phyloP scores from a whole-genome alignment of 2,329 filamentous ascomycete species.

The Corynespora cassiicola region DNA sequence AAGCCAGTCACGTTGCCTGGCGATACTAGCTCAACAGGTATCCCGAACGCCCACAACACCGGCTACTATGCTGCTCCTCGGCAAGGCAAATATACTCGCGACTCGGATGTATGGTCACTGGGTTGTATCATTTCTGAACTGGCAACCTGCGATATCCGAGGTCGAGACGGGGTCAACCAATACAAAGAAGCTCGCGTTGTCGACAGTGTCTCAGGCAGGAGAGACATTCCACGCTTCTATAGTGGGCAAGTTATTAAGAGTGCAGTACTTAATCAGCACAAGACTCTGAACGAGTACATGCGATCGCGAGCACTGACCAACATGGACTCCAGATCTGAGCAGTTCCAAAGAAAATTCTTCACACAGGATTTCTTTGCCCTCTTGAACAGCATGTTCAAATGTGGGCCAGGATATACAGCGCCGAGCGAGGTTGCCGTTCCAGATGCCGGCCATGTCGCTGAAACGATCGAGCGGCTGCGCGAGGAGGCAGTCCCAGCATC shows the following conservation, averaged over 20 bases:
- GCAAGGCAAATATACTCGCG: constrained; percentile 16
- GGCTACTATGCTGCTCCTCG: constrained; percentile 15
- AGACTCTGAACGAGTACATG: constrained; percentile 1
- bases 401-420: not conserved
- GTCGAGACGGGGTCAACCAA: constrained; percentile 7
- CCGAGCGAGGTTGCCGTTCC: constrained; percentile 6
- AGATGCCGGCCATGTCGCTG: constrained; percentile 9
- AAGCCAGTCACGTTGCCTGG: constrained; percentile 10
- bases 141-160: constrained; percentile 15
- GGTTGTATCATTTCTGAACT: constrained; percentile 18
- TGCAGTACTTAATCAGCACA: constrained; percentile 8
- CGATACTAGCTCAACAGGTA: constrained; percentile 12
- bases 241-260: constrained; percentile 8
- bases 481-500: constrained; percentile 7
- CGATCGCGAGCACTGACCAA: constrained; percentile 1
- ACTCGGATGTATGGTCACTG: constrained; percentile 17
- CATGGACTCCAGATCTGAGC: constrained; percentile 1
- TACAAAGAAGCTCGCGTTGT: constrained; percentile 14
- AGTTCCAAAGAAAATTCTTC: constrained; percentile 12
- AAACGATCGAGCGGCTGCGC: constrained; percentile 11
- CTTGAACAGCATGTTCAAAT: constrained; percentile 15
- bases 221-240: constrained; percentile 14
- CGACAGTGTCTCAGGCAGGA: constrained; percentile 2
- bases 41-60: constrained; percentile 15
- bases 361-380: constrained; percentile 10